A percentile compares a stretch with the other conserved stretches of the same genome.
These are phyloP conservation scores for Microcyclosporella mali DNA, from an alignment of 2,329 filamentous ascomycete species.

Conservation along the genomic window DNA sequence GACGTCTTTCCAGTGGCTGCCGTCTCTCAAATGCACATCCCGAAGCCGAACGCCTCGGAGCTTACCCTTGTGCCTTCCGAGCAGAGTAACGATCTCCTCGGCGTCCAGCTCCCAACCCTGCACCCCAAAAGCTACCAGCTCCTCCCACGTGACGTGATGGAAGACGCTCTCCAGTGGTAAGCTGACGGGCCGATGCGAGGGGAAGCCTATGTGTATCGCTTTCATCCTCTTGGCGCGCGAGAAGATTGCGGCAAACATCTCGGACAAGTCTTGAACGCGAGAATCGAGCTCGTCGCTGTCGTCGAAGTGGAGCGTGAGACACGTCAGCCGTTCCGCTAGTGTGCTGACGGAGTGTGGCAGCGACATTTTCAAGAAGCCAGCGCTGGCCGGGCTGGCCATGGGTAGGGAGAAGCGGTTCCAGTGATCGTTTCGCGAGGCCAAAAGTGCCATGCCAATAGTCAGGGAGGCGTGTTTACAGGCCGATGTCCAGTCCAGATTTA, in stretches of 20 bases:
- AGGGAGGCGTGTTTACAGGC: conserved; percentile 58
- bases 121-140: conserved; percentile 57
- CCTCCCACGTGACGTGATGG: conserved; percentile 56
- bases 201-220: conserved; percentile 60
- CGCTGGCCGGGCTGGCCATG: conserved; percentile 56
- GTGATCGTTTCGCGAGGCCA: conserved; percentile 48
- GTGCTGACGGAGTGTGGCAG: conserved; percentile 45
- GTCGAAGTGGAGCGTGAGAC: conserved; percentile 59
- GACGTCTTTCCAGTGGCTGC: conserved; percentile 56
- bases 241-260: conserved; percentile 54
- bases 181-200: conserved; percentile 50
- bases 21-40: conserved; percentile 56
- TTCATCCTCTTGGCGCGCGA: conserved; percentile 54
- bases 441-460: conserved; percentile 52
- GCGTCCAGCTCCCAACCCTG: conserved; percentile 58
- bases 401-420: conserved; percentile 57
- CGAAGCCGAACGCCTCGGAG: conserved; percentile 55
- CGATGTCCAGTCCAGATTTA: conserved; percentile 54
- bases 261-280: conserved; percentile 53
- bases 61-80: conserved; percentile 50
- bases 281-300: conserved; percentile 51
- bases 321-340: conserved; percentile 53
- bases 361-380: conserved; percentile 45
- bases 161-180: conserved; percentile 57
- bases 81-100: conserved; percentile 54